Percentiles rank a stretch among this genome's conserved stretches.
phyloP scores from a whole-genome alignment of 2,329 filamentous ascomycete species.

The Berkeleyomyces basicola region DNA sequence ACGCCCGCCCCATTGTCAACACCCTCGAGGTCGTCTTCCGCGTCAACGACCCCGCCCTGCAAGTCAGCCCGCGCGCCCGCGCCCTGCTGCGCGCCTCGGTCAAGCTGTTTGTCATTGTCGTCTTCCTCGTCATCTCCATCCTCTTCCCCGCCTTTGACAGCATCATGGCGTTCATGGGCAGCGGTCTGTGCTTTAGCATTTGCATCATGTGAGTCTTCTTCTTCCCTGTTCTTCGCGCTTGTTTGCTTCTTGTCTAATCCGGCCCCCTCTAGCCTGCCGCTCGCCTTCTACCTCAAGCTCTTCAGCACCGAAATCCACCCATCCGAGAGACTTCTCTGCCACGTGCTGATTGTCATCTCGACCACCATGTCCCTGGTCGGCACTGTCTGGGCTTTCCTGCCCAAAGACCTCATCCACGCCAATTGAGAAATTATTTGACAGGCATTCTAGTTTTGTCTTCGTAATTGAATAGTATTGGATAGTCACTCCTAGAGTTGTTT shows the following conservation, averaged over 20 bases:
- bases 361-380: constrained; percentile 55
- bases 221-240: background rate
- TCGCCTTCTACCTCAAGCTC: constrained; percentile 79
- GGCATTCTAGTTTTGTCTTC: no score
- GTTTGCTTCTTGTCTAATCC: background rate
- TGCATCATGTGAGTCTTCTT: constrained; percentile 51
- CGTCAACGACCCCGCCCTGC: constrained; percentile 34
- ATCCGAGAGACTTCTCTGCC: constrained; percentile 49
- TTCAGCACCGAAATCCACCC: constrained; percentile 56
- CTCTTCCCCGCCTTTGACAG: constrained; percentile 64
- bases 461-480: no score
- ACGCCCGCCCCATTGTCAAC: constrained; percentile 71
- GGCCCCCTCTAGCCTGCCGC: constrained; percentile 37
- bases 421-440: constrained; percentile 18
- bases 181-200: constrained; percentile 80
- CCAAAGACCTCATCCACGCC: constrained; percentile 53
- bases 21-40: constrained; percentile 70
- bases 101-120: constrained; percentile 47
- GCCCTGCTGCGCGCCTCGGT: constrained; percentile 27
- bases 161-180: constrained; percentile 83
- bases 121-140: constrained; percentile 59
- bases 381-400: constrained; percentile 77
- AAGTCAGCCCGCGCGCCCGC: constrained; percentile 26
- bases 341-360: constrained; percentile 52
- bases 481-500: no score